These are phyloP conservation scores for Quercus mongolica DNA, from an alignment of 306 rosid species.

Conservation along the genomic window DNA sequence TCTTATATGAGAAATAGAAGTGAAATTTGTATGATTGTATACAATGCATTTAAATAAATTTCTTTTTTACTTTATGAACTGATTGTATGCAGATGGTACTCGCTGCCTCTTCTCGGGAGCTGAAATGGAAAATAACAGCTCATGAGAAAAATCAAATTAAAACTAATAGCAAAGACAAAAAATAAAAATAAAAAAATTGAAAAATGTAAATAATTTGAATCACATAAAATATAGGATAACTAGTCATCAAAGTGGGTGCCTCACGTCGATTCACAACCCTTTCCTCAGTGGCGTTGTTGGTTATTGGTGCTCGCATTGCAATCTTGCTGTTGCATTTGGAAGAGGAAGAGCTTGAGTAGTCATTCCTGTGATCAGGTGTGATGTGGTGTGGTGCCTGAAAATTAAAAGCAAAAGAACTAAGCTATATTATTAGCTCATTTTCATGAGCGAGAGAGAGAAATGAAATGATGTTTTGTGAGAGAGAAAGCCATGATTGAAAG, in stretches of 20 bases:
- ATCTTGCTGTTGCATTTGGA: slow-evolving; percentile 78
- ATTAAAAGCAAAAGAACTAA: background rate
- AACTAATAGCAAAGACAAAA: background rate
- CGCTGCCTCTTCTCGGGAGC: slow-evolving; percentile 99
- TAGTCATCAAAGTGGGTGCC: slow-evolving; percentile 12
- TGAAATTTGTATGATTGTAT: background rate
- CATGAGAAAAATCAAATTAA: slow-evolving; percentile 9
- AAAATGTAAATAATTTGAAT: background rate
- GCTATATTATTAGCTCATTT: background rate
- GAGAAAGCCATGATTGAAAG: slow-evolving; percentile 39
- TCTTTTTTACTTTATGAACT: slow-evolving; percentile 87
- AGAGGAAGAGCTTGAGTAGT: slow-evolving; percentile 42
- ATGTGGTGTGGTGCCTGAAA: slow-evolving; percentile 44
- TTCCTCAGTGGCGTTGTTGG: slow-evolving; percentile 47
- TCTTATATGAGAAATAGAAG: background rate
- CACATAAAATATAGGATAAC: background rate
- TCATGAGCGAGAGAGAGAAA: background rate
- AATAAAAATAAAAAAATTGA: background rate
- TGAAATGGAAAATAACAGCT: slow-evolving; percentile 71
- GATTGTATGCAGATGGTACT: slow-evolving; percentile 99
- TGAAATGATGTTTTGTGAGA: slow-evolving; percentile 23
- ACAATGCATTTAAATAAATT: background rate
- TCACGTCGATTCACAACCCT: slow-evolving; percentile 79
- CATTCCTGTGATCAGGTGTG: slow-evolving; percentile 53
- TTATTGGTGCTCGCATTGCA: slow-evolving; percentile 64